Evolutionary conservation across 352 stramenopile genomes (phyloP).

Genomic region (Discostella stelligera): DNA sequence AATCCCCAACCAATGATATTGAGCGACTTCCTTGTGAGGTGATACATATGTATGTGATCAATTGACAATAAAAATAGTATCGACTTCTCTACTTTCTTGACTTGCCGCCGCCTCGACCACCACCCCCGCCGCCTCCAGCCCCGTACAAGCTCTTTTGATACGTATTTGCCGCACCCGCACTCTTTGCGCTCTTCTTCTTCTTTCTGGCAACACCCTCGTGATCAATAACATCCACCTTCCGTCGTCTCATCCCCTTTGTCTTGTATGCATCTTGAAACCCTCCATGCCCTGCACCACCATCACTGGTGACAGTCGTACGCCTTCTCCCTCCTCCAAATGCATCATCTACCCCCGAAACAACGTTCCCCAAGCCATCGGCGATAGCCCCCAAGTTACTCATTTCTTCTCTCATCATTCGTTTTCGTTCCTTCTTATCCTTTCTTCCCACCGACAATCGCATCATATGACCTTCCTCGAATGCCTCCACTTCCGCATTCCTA

Average conservation of each 20-base stretch:
- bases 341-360: constrained; percentile 55
- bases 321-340: constrained; percentile 42
- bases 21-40: no score
- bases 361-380: constrained; percentile 62
- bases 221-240: constrained; percentile 21
- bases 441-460: constrained; percentile 64
- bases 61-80: no score
- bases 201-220: background rate
- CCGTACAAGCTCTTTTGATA: constrained; percentile 48
- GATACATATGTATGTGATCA: no score
- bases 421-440: constrained; percentile 77
- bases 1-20: no score
- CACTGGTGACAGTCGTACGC: background rate
- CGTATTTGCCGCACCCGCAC: constrained; percentile 16
- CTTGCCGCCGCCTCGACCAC: background rate
- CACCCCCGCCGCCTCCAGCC: constrained; percentile 6
- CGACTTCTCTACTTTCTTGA: background rate
- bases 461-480: constrained; percentile 78
- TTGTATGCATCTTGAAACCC: constrained; percentile 5
- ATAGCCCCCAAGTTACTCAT: constrained; percentile 74
- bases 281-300: background rate
- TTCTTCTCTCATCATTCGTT: constrained; percentile 68
- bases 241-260: constrained; percentile 36
- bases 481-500: constrained; percentile 57
- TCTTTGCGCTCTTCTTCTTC: constrained; percentile 16